Evolutionary conservation across 2,329 filamentous ascomycete species (phyloP).

Genomic region (Didymosphaeria variabile): DNA sequence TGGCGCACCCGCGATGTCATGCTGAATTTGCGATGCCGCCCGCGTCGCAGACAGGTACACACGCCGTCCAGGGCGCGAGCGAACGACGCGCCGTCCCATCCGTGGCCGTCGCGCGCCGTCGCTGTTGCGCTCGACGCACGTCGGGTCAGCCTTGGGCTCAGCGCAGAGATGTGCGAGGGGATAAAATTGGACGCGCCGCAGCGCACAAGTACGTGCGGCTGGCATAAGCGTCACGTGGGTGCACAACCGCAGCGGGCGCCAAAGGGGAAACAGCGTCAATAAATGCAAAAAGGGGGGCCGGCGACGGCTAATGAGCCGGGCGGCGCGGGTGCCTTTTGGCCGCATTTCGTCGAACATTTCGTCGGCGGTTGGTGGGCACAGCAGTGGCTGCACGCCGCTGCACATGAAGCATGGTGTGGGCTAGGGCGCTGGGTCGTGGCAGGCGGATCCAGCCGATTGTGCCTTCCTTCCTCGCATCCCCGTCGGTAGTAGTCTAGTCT

Average conservation of each 20-base stretch:
- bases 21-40: not conserved
- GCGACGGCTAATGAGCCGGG: conserved; percentile 32
- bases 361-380: not conserved
- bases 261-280: conserved; percentile 25
- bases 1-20: conserved; percentile 12
- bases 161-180: not conserved
- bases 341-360: not conserved
- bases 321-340: conserved; percentile 14
- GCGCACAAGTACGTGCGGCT: conserved; percentile 9
- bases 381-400: not conserved
- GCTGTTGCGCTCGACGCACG: not conserved
- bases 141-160: conserved; percentile 11
- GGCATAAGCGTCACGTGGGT: conserved; percentile 31
- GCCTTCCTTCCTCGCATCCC: conserved; percentile 23
- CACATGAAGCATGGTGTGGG: not conserved
- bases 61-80: conserved; percentile 11
- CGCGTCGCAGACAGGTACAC: not conserved
- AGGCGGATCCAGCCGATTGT: conserved; percentile 20
- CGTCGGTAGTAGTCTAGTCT: conserved; percentile 4
- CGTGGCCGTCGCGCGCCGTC: no score
- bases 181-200: conserved; percentile 12
- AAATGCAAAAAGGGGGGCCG: conserved; percentile 39
- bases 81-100: not conserved
- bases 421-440: conserved; percentile 5
- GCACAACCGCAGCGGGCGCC: conserved; percentile 8